Percentiles rank a stretch among this genome's conserved stretches.
Evolutionary conservation across 2,329 filamentous ascomycete species (phyloP).

Genomic region (Claviceps citrina): DNA sequence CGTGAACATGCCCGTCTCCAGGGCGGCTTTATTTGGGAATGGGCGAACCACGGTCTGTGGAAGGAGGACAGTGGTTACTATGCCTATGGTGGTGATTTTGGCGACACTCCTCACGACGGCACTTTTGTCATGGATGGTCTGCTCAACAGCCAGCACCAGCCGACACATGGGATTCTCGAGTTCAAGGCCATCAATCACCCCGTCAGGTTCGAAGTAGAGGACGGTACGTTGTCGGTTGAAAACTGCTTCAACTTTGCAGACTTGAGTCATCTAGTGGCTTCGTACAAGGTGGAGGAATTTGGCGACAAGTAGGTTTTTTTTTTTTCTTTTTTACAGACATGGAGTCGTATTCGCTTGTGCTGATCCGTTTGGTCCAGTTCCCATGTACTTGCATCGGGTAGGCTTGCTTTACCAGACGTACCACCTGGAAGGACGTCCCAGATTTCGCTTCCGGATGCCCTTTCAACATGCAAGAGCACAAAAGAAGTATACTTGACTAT

Average conservation of each 20-base stretch:
- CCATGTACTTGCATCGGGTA: constrained; percentile 10
- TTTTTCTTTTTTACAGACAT: neutral
- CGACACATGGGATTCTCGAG: constrained; percentile 41
- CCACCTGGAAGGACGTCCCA: constrained; percentile 20
- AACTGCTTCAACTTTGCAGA: constrained; percentile 36
- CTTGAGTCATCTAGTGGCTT: constrained; percentile 26
- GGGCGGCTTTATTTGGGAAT: constrained; percentile 54
- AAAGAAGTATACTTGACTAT: constrained; percentile 30
- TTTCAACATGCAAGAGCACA: constrained; percentile 6
- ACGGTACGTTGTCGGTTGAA: constrained; percentile 23
- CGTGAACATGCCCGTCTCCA: constrained; percentile 44
- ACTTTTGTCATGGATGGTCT: constrained; percentile 50
- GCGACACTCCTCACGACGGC: constrained; percentile 42
- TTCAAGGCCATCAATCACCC: constrained; percentile 44
- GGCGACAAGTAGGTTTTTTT: constrained; percentile 19
- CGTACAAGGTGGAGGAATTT: constrained; percentile 29
- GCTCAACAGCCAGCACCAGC: constrained; percentile 35
- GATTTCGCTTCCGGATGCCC: neutral
- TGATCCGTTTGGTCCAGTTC: neutral
- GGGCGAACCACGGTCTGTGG: constrained; percentile 44
- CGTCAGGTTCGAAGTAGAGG: constrained; percentile 25
- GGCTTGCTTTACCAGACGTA: constrained; percentile 26
- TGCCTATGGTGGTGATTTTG: constrained; percentile 48
- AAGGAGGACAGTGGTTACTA: constrained; percentile 31
- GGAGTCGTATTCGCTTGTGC: neutral